These are phyloP conservation scores for Marasmius fiardii DNA, from an alignment of 1,284 basidiomycete species.

Conservation along the genomic window DNA sequence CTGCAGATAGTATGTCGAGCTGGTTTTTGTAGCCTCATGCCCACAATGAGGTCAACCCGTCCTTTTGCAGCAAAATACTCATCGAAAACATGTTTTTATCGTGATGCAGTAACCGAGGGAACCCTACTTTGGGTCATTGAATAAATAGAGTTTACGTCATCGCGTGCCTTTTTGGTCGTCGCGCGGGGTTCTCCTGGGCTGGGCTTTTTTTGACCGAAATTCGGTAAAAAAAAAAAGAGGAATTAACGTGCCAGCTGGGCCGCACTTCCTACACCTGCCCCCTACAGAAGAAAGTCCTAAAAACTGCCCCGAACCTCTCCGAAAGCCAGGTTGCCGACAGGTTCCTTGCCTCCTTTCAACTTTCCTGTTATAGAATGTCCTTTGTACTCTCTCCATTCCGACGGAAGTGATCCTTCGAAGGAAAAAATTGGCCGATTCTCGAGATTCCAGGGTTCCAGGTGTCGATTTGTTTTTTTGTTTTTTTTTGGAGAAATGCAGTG, in stretches of 20 bases:
- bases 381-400: conserved; percentile 15
- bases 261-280: conserved; percentile 9
- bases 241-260: conserved; percentile 8
- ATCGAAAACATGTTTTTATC: conserved; percentile 1
- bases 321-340: conserved; percentile 2
- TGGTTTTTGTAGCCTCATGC: background rate
- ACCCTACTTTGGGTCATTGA: background rate
- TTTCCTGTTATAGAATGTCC: conserved; percentile 16
- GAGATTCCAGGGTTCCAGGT: background rate
- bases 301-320: conserved; percentile 8
- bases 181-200: background rate
- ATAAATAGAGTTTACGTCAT: background rate
- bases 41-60: background rate
- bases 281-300: conserved; percentile 4
- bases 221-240: background rate
- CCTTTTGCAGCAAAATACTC: background rate
- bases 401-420: conserved; percentile 11
- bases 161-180: background rate
- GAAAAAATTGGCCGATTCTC: conserved; percentile 8
- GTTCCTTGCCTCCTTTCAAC: conserved; percentile 16
- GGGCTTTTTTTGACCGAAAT: background rate
- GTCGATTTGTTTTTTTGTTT: no score
- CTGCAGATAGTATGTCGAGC: background rate
- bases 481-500: background rate
- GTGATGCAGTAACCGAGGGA: background rate